phyloP scores from a whole-genome alignment of 129 eudicot species.

The Artemisia tridentata region DNA sequence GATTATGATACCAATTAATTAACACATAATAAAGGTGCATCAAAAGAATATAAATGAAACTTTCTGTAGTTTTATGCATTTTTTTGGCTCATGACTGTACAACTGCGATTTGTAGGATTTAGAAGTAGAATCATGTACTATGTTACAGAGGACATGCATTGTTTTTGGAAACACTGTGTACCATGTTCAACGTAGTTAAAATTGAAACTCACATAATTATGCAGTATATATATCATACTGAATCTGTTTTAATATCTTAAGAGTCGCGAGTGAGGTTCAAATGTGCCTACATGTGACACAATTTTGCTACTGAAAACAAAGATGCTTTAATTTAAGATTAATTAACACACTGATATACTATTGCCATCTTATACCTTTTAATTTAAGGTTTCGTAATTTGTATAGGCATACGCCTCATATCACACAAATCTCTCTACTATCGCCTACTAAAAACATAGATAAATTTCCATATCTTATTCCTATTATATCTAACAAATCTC shows the following conservation, averaged over 20 bases:
- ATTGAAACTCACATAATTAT: no score
- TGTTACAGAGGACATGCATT: neutral
- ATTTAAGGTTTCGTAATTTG: neutral
- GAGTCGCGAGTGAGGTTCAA: neutral
- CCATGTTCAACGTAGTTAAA: neutral
- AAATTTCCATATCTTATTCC: slow-evolving; percentile 9
- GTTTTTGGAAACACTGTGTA: neutral
- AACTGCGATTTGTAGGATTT: neutral
- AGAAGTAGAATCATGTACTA: neutral
- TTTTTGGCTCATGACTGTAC: neutral
- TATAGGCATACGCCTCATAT: slow-evolving; percentile 6
- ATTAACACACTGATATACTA: neutral
- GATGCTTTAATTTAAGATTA: neutral
- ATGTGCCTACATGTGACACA: neutral
- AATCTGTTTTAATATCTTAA: neutral
- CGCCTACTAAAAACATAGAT: neutral
- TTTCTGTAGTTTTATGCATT: neutral
- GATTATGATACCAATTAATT: neutral
- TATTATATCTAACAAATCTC: slow-evolving; percentile 13
- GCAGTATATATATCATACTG: neutral
- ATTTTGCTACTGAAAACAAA: neutral
- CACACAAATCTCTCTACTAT: slow-evolving; percentile 8
- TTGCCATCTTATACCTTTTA: neutral
- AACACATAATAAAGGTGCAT: neutral
- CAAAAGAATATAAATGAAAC: neutral